Evolutionary conservation across 371 early-diverging fungal genomes (phyloP).

Genomic region (Rhizopus sp.): DNA sequence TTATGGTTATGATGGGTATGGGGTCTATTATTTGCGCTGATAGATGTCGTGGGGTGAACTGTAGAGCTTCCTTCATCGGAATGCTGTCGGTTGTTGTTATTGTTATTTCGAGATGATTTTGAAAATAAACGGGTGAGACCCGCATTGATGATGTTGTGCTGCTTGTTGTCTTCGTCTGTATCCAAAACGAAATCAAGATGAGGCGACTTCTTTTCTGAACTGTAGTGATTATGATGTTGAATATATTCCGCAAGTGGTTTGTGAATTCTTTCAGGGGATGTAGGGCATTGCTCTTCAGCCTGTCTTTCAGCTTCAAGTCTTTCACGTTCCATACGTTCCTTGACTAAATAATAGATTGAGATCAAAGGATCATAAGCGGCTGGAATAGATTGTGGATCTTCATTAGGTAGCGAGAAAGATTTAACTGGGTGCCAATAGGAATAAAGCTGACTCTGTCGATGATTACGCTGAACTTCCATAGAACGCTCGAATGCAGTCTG

Average conservation of each 20-base stretch:
- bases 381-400: slow-evolving; percentile 50
- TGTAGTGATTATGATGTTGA: neutral
- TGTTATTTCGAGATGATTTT: neutral
- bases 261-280: slow-evolving; percentile 38
- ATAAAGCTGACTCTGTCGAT: slow-evolving; percentile 12
- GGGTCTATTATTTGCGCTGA: too few relatives aligned
- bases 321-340: slow-evolving; percentile 80
- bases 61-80: slow-evolving; percentile 4
- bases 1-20: too few relatives aligned
- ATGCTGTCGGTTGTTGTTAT: slow-evolving; percentile 2
- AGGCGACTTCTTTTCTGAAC: slow-evolving; percentile 23
- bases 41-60: neutral
- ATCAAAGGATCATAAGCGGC: slow-evolving; percentile 70
- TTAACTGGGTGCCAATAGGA: slow-evolving; percentile 19
- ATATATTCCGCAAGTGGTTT: slow-evolving; percentile 9
- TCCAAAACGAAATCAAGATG: slow-evolving; percentile 21
- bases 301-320: slow-evolving; percentile 8
- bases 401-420: slow-evolving; percentile 27
- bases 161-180: slow-evolving; percentile 11
- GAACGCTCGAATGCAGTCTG: slow-evolving; percentile 29
- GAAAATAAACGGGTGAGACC: slow-evolving; percentile 24
- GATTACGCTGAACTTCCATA: slow-evolving; percentile 16
- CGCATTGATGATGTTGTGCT: slow-evolving; percentile 13
- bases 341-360: slow-evolving; percentile 86
- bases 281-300: neutral